These are phyloP conservation scores for Sisymbrium altissimum DNA, from an alignment of 345 rosid species.

Conservation along the genomic window DNA sequence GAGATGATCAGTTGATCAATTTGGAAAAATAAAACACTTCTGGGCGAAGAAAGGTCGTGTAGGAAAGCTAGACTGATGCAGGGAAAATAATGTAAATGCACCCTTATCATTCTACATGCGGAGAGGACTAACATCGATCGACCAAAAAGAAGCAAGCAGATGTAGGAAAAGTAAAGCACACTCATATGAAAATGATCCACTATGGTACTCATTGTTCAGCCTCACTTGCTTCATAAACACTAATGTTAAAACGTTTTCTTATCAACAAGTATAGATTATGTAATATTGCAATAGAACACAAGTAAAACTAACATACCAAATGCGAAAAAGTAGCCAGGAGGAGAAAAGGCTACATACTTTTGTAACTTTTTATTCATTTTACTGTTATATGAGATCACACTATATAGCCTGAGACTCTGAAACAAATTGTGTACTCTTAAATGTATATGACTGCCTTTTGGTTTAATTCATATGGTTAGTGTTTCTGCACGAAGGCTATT, in stretches of 20 bases:
- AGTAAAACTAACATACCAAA: neutral
- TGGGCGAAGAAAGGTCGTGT: neutral
- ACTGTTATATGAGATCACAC: neutral
- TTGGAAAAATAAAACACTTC: neutral
- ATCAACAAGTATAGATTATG: neutral
- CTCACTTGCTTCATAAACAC: neutral
- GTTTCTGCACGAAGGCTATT: neutral
- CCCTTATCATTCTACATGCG: no score
- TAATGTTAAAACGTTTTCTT: neutral
- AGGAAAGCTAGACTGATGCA: neutral
- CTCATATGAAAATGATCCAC: neutral
- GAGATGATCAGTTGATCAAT: neutral
- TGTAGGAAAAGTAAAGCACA: neutral
- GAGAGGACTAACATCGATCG: neutral
- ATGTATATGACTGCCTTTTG: no score
- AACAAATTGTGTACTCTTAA: no score
- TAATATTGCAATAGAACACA: neutral
- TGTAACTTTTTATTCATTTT: neutral
- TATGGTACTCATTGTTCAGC: neutral
- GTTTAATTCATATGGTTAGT: no score
- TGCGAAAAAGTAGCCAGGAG: neutral
- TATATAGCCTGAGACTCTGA: no score
- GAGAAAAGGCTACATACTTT: neutral
- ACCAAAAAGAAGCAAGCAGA: neutral
- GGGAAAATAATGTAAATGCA: neutral